Percentiles rank a stretch among this genome's conserved stretches.
Conservation (phyloP, 106 monocot genomes). For the Ottelia alismoides region DNA sequence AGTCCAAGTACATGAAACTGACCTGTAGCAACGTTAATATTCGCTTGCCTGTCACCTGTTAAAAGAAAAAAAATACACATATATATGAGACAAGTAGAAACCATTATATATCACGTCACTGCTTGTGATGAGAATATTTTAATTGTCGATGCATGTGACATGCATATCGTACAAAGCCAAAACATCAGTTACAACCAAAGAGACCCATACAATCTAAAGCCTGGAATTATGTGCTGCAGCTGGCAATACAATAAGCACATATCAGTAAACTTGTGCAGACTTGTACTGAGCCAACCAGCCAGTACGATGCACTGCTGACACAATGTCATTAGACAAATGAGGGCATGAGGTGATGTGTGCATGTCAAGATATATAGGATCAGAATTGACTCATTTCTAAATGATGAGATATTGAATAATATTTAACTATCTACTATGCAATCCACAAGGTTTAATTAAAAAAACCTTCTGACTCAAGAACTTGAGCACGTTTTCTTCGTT, state of each 20-base stretch:
- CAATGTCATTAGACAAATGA: too few species aligned
- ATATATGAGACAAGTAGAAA: too few species aligned
- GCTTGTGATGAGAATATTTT: too few species aligned
- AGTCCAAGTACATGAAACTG: background rate
- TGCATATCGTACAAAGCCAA: too few species aligned
- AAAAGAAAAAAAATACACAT: background rate
- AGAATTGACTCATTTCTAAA: background rate
- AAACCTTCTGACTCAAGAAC: conserved; percentile 95
- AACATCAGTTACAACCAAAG: background rate
- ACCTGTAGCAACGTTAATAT: conserved; percentile 67
- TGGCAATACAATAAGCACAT: too few species aligned
- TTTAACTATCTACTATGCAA: background rate
- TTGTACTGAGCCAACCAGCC: too few species aligned
- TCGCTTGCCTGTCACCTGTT: conserved; percentile 79
- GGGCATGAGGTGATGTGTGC: too few species aligned
- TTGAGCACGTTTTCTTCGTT: conserved; percentile 92
- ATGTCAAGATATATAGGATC: background rate
- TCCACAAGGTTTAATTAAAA: background rate
- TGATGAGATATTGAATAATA: background rate
- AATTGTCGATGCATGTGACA: too few species aligned
- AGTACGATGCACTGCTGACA: too few species aligned
- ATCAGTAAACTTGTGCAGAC: too few species aligned
- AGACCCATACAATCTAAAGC: background rate
- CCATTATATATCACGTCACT: too few species aligned
- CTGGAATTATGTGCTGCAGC: background rate